Evolutionary conservation across 148 eudicot species (phyloP).

Genomic region (Chenopodium suecicum): DNA sequence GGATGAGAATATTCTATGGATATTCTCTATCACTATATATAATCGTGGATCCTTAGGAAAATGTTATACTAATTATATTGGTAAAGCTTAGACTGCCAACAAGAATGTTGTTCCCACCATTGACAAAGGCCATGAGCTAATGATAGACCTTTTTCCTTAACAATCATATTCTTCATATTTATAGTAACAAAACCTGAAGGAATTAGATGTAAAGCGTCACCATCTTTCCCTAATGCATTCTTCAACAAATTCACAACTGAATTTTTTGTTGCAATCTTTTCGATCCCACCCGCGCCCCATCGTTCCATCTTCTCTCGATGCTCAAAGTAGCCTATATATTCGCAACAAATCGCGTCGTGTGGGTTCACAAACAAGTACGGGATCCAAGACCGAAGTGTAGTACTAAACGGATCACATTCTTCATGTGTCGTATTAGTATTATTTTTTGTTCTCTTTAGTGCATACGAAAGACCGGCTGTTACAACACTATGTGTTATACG

Average conservation of each 20-base stretch:
- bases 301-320: slow-evolving; percentile 23
- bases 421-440: neutral
- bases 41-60: neutral
- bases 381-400: slow-evolving; percentile 24
- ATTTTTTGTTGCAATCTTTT: slow-evolving; percentile 26
- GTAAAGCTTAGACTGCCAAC: slow-evolving; percentile 22
- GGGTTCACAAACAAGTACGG: slow-evolving; percentile 43
- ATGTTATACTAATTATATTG: neutral
- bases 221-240: slow-evolving; percentile 28
- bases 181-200: slow-evolving; percentile 30
- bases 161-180: slow-evolving; percentile 21
- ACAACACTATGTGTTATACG: slow-evolving; percentile 41
- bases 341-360: slow-evolving; percentile 29
- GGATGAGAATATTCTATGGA: too few species aligned
- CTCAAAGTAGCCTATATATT: slow-evolving; percentile 39
- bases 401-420: slow-evolving; percentile 22
- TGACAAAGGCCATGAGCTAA: slow-evolving; percentile 35
- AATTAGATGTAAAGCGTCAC: slow-evolving; percentile 32
- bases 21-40: too few species aligned
- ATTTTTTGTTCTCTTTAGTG: slow-evolving; percentile 2
- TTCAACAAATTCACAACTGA: slow-evolving; percentile 24
- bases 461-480: slow-evolving; percentile 52
- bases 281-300: slow-evolving; percentile 27
- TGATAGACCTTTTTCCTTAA: slow-evolving; percentile 3
- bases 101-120: slow-evolving; percentile 33